phyloP scores from a whole-genome alignment of 192 early-diverging fungal species.

The Coemansia sp. region DNA sequence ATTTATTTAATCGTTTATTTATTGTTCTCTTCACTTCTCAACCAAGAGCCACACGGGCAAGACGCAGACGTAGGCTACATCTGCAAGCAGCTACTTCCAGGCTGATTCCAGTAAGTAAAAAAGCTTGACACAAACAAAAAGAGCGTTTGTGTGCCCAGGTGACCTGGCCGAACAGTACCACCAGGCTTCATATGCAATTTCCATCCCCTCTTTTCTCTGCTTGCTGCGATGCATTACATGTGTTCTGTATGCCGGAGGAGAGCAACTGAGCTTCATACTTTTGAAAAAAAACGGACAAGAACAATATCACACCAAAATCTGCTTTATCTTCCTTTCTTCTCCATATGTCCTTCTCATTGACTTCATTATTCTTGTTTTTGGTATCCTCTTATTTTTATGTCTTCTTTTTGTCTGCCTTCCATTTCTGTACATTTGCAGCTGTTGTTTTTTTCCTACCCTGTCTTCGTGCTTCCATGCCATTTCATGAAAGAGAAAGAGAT shows the following conservation, averaged over 20 bases:
- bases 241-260: neutral
- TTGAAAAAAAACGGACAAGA: neutral
- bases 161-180: neutral
- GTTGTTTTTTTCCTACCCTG: conserved; percentile 15
- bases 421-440: conserved; percentile 4
- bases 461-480: conserved; percentile 17
- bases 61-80: conserved; percentile 1
- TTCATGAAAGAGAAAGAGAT: conserved; percentile 25
- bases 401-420: conserved; percentile 24
- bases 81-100: conserved; percentile 3
- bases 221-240: conserved; percentile 7
- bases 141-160: neutral
- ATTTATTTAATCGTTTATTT: neutral
- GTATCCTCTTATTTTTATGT: conserved; percentile 7
- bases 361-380: conserved; percentile 45
- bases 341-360: conserved; percentile 29
- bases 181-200: neutral
- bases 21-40: neutral
- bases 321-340: conserved; percentile 5
- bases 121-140: neutral
- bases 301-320: conserved; percentile 1
- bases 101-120: neutral
- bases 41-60: neutral
- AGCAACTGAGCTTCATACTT: neutral
- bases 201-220: neutral